Evolutionary conservation across 306 rosid species (phyloP), one percentile per base, ranked within the genome.

Genomic region (Lablab purpureus): DNA sequence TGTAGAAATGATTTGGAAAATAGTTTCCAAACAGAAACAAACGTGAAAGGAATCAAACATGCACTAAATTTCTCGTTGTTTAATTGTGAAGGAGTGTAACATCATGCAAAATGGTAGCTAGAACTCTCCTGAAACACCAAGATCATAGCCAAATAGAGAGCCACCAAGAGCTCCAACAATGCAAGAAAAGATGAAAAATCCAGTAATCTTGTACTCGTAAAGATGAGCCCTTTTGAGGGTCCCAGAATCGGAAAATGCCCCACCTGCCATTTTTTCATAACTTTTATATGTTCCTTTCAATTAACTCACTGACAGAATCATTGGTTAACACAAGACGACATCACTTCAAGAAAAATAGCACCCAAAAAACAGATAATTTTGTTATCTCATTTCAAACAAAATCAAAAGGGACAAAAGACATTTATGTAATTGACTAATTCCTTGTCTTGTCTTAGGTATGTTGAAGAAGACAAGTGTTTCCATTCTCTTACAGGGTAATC

Each of bases 81-180:
- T 25, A 25, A 25, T 25, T 25, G 28, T 25, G 28, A 25, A 25
- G 17, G 40, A 28, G 67, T 14, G 13, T 30, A 30, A 36, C 17
- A 17, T 4, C 14, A 54, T 54, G 60, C n/a, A 45, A 68, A 45
- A 49, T 27, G 62, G 30, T 50, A 50, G 30, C 10, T 60, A 28
- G 21, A 67, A 68, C 83, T 80, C n/a, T 89, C 97, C 98, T 27
- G 98, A 94, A 76, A 94, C 98, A 25, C 98, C 98, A 28, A 90
- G 90, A 89, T 94, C 97, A 83, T 94, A 92, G 22, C 96, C 97
- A 76, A 94, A 90, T 4, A 94, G 84, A 45, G 97, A 87, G 1
- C 97, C 97, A 70, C 98, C 98, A 66, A 90, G 89, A 46, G 97
- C 97, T 9, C 93, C 97, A 77, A 94, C 87, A 17, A 94, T 23